phyloP scores from a whole-genome alignment of 305 asterid genomes.

The Fraxinus paxiana region DNA sequence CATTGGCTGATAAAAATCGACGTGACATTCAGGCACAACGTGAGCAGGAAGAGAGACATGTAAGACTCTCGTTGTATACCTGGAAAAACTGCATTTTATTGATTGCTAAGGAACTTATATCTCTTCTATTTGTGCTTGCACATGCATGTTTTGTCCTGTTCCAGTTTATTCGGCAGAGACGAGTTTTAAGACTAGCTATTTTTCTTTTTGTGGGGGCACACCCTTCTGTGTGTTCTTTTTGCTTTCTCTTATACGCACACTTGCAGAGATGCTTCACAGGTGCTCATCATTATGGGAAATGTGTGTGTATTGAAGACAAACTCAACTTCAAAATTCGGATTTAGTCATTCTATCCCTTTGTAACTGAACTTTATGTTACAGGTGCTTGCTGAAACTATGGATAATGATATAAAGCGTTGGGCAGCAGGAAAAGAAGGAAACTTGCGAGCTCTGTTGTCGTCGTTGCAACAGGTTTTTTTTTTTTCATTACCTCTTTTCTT shows the following conservation, averaged over 20 bases:
- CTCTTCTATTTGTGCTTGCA: not conserved
- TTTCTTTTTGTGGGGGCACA: not conserved
- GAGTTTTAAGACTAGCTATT: not conserved
- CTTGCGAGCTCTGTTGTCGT: slow-evolving; percentile 79
- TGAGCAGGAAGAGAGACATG: slow-evolving; percentile 83
- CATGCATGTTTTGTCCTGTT: not conserved
- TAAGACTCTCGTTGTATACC: slow-evolving; percentile 33
- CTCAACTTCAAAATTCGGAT: not conserved
- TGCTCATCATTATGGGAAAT: not conserved
- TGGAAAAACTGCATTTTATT: not conserved
- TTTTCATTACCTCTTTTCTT: not conserved
- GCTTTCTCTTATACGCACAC: not conserved
- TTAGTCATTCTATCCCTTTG: not conserved
- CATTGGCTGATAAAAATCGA: slow-evolving; percentile 78
- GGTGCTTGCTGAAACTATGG: slow-evolving; percentile 70
- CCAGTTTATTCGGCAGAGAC: slow-evolving; percentile 7
- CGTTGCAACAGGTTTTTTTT: slow-evolving; percentile 63
- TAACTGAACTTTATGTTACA: slow-evolving; percentile 26
- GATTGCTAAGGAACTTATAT: not conserved
- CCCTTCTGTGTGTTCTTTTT: not conserved
- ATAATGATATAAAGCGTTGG: slow-evolving; percentile 76
- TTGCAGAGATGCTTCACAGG: not conserved
- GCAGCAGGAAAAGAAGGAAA: slow-evolving; percentile 91
- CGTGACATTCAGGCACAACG: slow-evolving; percentile 71
- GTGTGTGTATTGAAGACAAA: not conserved